Base-by-base conservation (phyloP, 148 eudicot species). In the Chenopodium suecicum region DNA sequence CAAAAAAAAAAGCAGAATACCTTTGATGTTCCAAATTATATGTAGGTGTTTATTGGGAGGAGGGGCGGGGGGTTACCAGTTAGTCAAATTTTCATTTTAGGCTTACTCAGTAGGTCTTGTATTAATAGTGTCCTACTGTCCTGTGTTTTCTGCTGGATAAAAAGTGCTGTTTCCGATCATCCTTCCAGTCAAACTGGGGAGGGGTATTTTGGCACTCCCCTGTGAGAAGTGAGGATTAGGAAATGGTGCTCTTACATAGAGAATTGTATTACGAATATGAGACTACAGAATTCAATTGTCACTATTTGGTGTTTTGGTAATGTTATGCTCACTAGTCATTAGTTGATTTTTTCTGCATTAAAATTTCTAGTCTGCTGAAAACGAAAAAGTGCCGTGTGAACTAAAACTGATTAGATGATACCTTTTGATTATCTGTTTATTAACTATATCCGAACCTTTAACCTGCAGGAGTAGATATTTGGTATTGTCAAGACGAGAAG, bases 401-500 rank as follows among this genome's bases (percentile, higher is more conserved):
- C 27, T 60, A 58, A 34, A 54, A 58, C 41, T 58, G 9, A 37
- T 3, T 2, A 41, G 54, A 29, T 71, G 31, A 80, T 41, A 46
- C 27, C 19, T 20, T 25, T 44, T 14, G 64, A 80, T 72, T 20
- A 62, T 68, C n/a, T 67, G 56, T 69, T 32, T 78, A 72, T 19
- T 77, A 37, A 72, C 34, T 58, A 13, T 25, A 17, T 31, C 9
- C 3, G 16, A 29, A 16, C 8, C 37, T 27, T 44, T 77, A 72
- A 66, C 70, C 80, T 87, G 81, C 90, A 96, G 99, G 90, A 83
- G 76, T 78, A 86, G 68, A 68, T 79, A 87, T 86, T 48, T 73
- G 32, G 81, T 91, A 60, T 81, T 94, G 76, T 88, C 93, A 66
- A 74, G 86, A 75, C 71, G 83, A 63, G 97, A 96, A 85, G 92